A percentile compares a stretch with the other conserved stretches of the same genome.
Conservation (phyloP, 1,139 yeast species). For the Hyphopichia fennica region DNA sequence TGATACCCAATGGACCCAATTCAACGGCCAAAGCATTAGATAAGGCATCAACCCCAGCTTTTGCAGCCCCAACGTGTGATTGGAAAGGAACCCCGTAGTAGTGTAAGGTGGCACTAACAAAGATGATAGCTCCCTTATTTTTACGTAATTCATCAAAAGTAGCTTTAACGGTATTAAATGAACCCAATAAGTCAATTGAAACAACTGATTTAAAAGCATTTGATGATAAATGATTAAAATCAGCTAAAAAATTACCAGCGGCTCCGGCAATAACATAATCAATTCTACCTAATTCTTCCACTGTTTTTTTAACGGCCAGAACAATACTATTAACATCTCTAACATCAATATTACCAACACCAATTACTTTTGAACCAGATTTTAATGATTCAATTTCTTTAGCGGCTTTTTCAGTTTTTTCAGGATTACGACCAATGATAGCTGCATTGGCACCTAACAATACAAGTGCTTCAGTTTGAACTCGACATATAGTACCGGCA, state of each 20-base stretch:
- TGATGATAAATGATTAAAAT: slow-evolving; percentile 73
- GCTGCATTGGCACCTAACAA: slow-evolving; percentile 86
- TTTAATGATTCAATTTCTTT: slow-evolving; percentile 60
- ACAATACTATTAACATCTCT: slow-evolving; percentile 61
- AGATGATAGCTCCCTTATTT: slow-evolving; percentile 72
- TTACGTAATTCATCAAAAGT: slow-evolving; percentile 64
- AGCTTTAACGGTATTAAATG: slow-evolving; percentile 88
- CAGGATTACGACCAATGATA: slow-evolving; percentile 74
- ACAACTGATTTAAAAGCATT: slow-evolving; percentile 90
- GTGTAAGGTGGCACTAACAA: slow-evolving; percentile 90
- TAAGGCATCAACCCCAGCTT: slow-evolving; percentile 91
- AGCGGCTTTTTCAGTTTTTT: slow-evolving; percentile 70
- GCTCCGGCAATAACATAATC: slow-evolving; percentile 95
- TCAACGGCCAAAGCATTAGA: slow-evolving; percentile 86
- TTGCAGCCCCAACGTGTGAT: slow-evolving; percentile 89
- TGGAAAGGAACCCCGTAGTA: slow-evolving; percentile 91
- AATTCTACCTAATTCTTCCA: slow-evolving; percentile 65
- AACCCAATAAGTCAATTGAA: slow-evolving; percentile 83
- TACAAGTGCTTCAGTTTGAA: slow-evolving; percentile 84
- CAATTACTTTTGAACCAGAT: slow-evolving; percentile 66
- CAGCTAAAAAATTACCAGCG: slow-evolving; percentile 89
- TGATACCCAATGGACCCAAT: slow-evolving; percentile 84
- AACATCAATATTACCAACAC: slow-evolving; percentile 76
- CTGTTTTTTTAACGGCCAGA: slow-evolving; percentile 65
- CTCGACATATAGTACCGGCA: slow-evolving; percentile 91